Evolutionary conservation across 139 green algal genomes (phyloP), one percentile per base, ranked within the genome.

Genomic region (Tetradesmus obliquus): DNA sequence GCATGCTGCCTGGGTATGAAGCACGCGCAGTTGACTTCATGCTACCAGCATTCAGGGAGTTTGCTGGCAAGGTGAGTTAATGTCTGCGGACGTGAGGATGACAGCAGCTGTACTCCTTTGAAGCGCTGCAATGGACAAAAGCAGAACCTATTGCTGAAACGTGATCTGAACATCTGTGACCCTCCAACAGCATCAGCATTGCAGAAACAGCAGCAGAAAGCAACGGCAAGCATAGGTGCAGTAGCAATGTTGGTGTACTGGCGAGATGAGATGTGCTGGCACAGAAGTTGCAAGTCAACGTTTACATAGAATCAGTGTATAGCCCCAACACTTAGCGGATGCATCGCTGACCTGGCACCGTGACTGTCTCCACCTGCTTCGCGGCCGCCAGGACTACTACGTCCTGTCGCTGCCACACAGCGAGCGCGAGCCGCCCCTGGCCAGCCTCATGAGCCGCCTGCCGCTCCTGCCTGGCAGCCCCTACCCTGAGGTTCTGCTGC

Each of bases 351-450:
- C 57, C 57, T 9, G 57, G 57, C 57, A 66, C 55, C 57, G 0
- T 72, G 32, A 55, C 15, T 81, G 54, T 15, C 51, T 58, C 7
- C 5, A 53, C 66, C 2, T 5, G 5, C 22, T n/a, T 84, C 69
- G 51, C 55, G 53, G 55, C n/a, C 58, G n/a, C 83, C 89, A 92
- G 89, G 89, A 92, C 13, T 97, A 96, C 91, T 95, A 89, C 55
- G 89, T 96, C 24, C 62, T 97, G 10, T 95, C 94, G 6, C 93
- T 97, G 72, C 95, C 95, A 1, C 92, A 96, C 76, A 92, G 93
- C 83, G 86, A 53, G 58, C 66, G 15, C 1, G 92, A 95, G 93
- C 93, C 94, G 2, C 90, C 90, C 1, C 84, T 96, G 13, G 86
- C 95, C 90, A 55, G 60, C 19, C 57, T 79, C 55, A 95, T 96